phyloP scores from a whole-genome alignment of 768 basidiomycete species.

The Phlegmacium glaucopus region DNA sequence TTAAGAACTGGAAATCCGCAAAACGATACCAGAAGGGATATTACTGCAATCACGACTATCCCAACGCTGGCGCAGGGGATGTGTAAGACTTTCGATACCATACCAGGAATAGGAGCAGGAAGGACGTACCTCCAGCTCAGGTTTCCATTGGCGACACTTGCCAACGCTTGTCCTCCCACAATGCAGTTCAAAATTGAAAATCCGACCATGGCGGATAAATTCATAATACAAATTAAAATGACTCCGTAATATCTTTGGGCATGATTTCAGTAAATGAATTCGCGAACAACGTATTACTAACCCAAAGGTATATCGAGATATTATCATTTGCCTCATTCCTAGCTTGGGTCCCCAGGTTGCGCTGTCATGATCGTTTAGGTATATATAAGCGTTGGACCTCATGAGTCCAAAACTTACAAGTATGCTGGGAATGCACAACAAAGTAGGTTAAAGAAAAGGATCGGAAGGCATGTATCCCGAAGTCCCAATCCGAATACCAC shows the following conservation, averaged over 20 bases:
- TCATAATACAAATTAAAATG: conserved; percentile 55
- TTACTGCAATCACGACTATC: conserved; percentile 70
- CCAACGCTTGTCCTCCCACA: conserved; percentile 57
- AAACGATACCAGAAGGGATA: conserved; percentile 66
- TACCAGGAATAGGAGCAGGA: neutral
- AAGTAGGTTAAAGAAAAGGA: conserved; percentile 66
- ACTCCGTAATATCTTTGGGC: conserved; percentile 46
- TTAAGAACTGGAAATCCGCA: conserved; percentile 49
- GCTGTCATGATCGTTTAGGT: conserved; percentile 7
- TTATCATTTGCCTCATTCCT: conserved; percentile 85
- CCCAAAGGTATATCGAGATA: conserved; percentile 46
- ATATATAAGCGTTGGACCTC: neutral
- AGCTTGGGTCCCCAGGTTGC: conserved; percentile 77
- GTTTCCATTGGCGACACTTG: conserved; percentile 36
- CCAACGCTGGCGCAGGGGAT: conserved; percentile 51
- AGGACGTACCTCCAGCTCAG: conserved; percentile 41
- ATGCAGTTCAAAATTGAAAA: conserved; percentile 74
- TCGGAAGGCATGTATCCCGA: conserved; percentile 60
- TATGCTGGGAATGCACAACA: conserved; percentile 61
- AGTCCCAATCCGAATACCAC: conserved; percentile 54
- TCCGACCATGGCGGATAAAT: conserved; percentile 60
- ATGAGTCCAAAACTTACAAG: conserved; percentile 33
- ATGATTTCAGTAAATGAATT: neutral
- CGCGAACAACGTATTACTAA: conserved; percentile 13
- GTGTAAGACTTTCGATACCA: neutral